Percentiles rank a stretch among this genome's conserved stretches.
Evolutionary conservation across 1,284 basidiomycete species (phyloP).

Genomic region (Mrakiaceae sp.): DNA sequence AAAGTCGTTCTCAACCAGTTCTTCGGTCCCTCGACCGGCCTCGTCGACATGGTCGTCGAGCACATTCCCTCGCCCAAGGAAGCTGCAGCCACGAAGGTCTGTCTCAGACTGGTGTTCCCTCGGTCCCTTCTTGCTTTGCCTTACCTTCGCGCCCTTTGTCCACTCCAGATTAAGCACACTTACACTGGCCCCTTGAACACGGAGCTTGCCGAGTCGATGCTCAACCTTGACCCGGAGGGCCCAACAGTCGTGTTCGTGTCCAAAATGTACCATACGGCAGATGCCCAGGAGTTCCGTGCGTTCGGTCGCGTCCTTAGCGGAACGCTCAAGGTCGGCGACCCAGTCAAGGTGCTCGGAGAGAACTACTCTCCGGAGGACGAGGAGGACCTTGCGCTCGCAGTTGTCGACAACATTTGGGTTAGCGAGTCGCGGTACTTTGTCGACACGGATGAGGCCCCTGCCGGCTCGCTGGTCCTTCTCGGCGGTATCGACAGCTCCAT

Average conservation of each 20-base stretch:
- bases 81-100: conserved; percentile 59
- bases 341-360: conserved; percentile 93
- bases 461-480: conserved; percentile 86
- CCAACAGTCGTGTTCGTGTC: conserved; percentile 86
- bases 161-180: conserved; percentile 54
- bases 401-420: conserved; percentile 78
- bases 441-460: conserved; percentile 72
- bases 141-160: background rate
- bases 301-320: conserved; percentile 92
- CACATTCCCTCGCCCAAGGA: conserved; percentile 75
- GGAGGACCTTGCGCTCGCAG: conserved; percentile 89
- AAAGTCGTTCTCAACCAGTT: conserved; percentile 92
- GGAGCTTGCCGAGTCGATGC: conserved; percentile 65
- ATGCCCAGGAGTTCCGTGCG: conserved; percentile 90
- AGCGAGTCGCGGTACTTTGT: conserved; percentile 88
- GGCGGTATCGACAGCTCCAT: conserved; percentile 90
- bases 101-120: conserved; percentile 13
- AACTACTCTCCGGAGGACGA: conserved; percentile 95
- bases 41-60: conserved; percentile 85
- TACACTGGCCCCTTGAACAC: conserved; percentile 79
- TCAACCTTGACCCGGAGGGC: conserved; percentile 67
- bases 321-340: conserved; percentile 66
- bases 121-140: background rate
- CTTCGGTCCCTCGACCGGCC: conserved; percentile 77
- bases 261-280: conserved; percentile 90